Percentiles rank a stretch among this genome's conserved stretches.
phyloP scores from a whole-genome alignment of 306 rosid genomes.

The Gynostemma pentaphyllum region DNA sequence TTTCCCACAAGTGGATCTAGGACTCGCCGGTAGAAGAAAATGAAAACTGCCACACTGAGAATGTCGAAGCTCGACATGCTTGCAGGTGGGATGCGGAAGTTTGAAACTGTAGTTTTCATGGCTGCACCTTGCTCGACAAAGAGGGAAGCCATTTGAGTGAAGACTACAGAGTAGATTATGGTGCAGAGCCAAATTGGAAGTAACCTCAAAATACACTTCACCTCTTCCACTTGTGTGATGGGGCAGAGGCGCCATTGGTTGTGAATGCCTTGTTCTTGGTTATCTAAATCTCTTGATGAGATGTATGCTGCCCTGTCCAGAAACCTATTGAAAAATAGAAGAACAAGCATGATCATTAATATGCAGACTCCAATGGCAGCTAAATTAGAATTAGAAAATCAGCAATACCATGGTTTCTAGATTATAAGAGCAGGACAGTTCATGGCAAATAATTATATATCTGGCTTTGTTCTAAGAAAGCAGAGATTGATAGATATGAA shows the following conservation, averaged over 20 bases:
- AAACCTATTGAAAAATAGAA: constrained; percentile 43
- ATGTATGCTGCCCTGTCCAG: constrained; percentile 84
- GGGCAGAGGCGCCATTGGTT: constrained; percentile 83
- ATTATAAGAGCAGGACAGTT: no score
- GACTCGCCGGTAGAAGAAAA: constrained; percentile 73
- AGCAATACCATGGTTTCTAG: not conserved
- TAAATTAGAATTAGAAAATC: not conserved
- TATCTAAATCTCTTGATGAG: constrained; percentile 62
- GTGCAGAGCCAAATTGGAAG: constrained; percentile 99
- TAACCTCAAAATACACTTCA: constrained; percentile 83
- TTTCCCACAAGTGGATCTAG: constrained; percentile 71
- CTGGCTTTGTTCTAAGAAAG: no score
- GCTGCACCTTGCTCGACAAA: constrained; percentile 99
- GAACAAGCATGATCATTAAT: not conserved
- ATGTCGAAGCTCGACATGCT: constrained; percentile 99
- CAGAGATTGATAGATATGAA: no score
- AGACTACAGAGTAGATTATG: constrained; percentile 88
- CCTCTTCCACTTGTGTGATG: constrained; percentile 88
- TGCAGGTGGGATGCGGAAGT: constrained; percentile 78
- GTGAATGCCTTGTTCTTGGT: constrained; percentile 22
- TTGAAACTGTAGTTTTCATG: constrained; percentile 67
- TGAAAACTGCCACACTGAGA: constrained; percentile 76
- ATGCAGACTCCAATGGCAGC: not conserved
- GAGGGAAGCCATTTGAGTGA: constrained; percentile 98
- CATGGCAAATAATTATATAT: not conserved